Base-by-base conservation (phyloP, 805 yeast genomes). In the Candida easanensis region DNA sequence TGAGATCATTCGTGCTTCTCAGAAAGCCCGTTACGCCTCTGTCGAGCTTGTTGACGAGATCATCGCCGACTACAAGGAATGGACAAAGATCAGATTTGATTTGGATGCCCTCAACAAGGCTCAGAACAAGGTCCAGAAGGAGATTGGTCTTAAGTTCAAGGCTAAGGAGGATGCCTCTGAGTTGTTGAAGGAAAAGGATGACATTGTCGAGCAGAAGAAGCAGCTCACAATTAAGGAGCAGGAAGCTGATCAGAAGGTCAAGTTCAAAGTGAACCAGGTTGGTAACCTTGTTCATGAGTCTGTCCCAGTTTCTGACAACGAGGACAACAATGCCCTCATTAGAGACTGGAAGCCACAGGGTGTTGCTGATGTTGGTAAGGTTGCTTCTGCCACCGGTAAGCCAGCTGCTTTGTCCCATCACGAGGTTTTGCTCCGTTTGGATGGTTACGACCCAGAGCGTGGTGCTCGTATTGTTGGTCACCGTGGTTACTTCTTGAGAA, bases 361-460 rank as follows among this genome's bases (percentile, higher is more conserved):
- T 33, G 72, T 77, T 52, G 69, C 65, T 33, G 76, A 73, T 46
- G 75, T 80, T 44, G 83, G 79, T 33, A 73, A 77, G 49, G 65
- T 78, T 52, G 95, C 95, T 45, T 73, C 89, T 56, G 91, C 84
- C 38, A 83, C 95, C 41, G 85, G 86, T 49, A 73, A 76, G 38
- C 80, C 81, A 51, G 95, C 95, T 45, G 69, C 69, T 26, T 77
- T 91, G 63, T 90, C 98, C 25, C 99, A 93, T 65, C 98, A 93
- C 64, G 99, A 93, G 73, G 84, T 93, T 42, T 74, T 93, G 54
- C 76, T 95, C 57, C 84, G 97, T 71, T 75, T 93, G 55, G 97
- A 93, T 63, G 99, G 99, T 53, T 93, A 90, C 66, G 99, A 93
- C 65, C 97, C 97, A 54, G 98, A 93, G 71, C 85, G 99, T 73